These are phyloP conservation scores for Sugiyamaella lignohabitans DNA, from an alignment of 805 yeast genomes.

Conservation along the genomic window DNA sequence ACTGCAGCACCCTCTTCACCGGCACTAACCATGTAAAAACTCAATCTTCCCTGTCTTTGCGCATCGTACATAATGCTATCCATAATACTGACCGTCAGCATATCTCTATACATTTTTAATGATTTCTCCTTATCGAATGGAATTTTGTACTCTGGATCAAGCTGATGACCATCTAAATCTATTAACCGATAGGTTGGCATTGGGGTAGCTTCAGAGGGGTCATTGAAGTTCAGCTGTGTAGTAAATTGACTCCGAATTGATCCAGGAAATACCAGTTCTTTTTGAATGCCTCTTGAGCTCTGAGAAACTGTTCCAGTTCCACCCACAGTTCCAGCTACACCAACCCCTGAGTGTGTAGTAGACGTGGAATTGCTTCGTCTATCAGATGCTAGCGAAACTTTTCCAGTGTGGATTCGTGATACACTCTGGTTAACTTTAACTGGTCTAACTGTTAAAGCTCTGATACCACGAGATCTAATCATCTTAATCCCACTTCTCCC, in stretches of 20 bases:
- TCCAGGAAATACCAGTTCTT: constrained; percentile 27
- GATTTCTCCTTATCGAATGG: constrained; percentile 23
- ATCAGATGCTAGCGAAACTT: no score
- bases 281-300: constrained; percentile 17
- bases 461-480: no score
- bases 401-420: no score
- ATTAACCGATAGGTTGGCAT: constrained; percentile 28
- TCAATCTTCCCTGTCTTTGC: constrained; percentile 32
- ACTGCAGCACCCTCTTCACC: constrained; percentile 34
- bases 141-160: constrained; percentile 23
- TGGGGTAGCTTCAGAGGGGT: constrained; percentile 17
- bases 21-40: constrained; percentile 33
- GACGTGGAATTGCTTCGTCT: background rate
- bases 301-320: constrained; percentile 15
- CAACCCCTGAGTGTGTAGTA: background rate
- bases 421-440: no score
- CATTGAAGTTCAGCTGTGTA: constrained; percentile 13
- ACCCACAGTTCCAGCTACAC: background rate
- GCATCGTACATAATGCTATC: constrained; percentile 33
- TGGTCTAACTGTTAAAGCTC: no score
- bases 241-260: constrained; percentile 23
- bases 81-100: constrained; percentile 29
- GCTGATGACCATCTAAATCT: constrained; percentile 25
- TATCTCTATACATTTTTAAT: constrained; percentile 28
- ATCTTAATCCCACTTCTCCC: no score